A percentile compares a stretch with the other conserved stretches of the same genome.
Conservation (phyloP, 352 stramenopile genomes). For the Pythium dissotocum region DNA sequence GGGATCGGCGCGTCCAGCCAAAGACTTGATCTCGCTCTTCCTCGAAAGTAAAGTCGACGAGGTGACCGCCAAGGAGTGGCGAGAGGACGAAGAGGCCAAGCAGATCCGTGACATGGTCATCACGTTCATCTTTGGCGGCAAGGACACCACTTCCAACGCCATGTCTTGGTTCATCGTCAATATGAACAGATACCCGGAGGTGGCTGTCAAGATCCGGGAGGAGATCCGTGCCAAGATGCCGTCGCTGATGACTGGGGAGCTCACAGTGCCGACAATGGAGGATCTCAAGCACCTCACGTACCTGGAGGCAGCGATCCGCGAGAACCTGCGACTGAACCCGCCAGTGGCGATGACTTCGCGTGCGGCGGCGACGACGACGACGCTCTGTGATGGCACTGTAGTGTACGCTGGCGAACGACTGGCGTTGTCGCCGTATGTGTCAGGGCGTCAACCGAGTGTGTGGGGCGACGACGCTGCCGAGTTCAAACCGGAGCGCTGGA, state of each 20-base stretch:
- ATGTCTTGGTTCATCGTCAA: conserved; percentile 76
- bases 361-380: conserved; percentile 36
- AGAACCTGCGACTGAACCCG: conserved; percentile 70
- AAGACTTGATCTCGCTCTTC: conserved; percentile 35
- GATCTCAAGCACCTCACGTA: conserved; percentile 58
- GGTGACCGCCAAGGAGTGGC: conserved; percentile 11
- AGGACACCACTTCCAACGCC: conserved; percentile 65
- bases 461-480: conserved; percentile 40
- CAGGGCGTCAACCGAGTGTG: conserved; percentile 28
- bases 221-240: conserved; percentile 48
- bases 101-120: conserved; percentile 73
- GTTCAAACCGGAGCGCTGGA: conserved; percentile 40
- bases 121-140: conserved; percentile 71
- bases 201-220: conserved; percentile 51
- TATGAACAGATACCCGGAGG: conserved; percentile 46
- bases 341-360: conserved; percentile 54
- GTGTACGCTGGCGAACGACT: conserved; percentile 31
- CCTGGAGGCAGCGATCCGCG: conserved; percentile 54
- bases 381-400: conserved; percentile 48
- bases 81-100: conserved; percentile 35
- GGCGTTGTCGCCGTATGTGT: conserved; percentile 34
- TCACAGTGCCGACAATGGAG: conserved; percentile 36
- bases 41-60: conserved; percentile 42
- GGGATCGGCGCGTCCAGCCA: background rate
- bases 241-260: conserved; percentile 10